phyloP scores from a whole-genome alignment of 2,329 filamentous ascomycete species.

The Arthrinium phaeospermum region DNA sequence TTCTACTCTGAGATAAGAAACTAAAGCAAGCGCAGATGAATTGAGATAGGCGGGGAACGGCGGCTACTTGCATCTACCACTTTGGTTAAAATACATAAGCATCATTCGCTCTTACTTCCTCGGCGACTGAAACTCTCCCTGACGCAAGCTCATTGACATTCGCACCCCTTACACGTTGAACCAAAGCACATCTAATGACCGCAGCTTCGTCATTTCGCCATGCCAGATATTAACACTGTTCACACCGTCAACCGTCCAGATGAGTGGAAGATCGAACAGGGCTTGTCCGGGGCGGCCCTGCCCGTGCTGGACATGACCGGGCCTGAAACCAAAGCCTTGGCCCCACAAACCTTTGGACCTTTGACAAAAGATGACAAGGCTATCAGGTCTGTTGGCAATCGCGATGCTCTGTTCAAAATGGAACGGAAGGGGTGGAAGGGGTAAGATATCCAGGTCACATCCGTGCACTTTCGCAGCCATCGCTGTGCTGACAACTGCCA shows the following conservation, averaged over 20 bases:
- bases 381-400: conserved; percentile 47
- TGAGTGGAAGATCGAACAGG: conserved; percentile 61
- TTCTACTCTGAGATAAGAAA: background rate
- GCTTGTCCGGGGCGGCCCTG: conserved; percentile 50
- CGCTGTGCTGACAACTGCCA: background rate
- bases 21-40: background rate
- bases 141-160: no score
- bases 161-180: background rate
- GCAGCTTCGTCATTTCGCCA: background rate
- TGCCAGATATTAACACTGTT: background rate
- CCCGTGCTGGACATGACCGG: conserved; percentile 54
- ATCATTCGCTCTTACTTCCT: background rate
- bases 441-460: conserved; percentile 43
- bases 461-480: background rate
- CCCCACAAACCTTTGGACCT: conserved; percentile 35
- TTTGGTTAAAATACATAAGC: background rate
- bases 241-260: conserved; percentile 38
- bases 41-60: background rate
- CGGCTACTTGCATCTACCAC: background rate
- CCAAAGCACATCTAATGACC: background rate
- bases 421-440: conserved; percentile 32
- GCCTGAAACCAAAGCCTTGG: conserved; percentile 38
- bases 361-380: conserved; percentile 47
- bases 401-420: conserved; percentile 19
- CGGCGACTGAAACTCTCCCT: background rate